Percentiles rank a stretch among this genome's conserved stretches.
Evolutionary conservation across 2,329 filamentous ascomycete species (phyloP).

Genomic region (Claviceps sp.): DNA sequence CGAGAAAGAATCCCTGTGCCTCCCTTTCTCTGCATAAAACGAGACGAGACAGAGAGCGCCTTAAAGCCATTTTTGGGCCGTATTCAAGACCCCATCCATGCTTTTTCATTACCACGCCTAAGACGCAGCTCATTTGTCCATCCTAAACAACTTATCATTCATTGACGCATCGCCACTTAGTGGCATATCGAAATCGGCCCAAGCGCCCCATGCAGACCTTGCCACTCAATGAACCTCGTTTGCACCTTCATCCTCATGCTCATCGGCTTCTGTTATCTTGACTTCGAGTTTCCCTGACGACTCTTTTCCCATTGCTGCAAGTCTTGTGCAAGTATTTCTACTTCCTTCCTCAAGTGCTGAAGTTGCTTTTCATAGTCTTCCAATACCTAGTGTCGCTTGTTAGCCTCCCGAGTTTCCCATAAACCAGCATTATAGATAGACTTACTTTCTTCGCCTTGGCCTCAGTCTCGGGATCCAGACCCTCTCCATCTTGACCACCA

Average conservation of each 20-base stretch:
- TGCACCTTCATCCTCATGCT: background rate
- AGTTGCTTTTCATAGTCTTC: conserved; percentile 75
- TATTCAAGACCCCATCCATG: no score
- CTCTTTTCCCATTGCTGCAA: conserved; percentile 43
- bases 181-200: no score
- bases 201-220: background rate
- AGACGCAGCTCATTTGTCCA: no score
- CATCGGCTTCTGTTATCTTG: conserved; percentile 11
- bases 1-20: no score
- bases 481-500: conserved; percentile 39
- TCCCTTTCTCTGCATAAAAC: no score
- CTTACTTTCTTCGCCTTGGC: conserved; percentile 61
- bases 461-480: conserved; percentile 56
- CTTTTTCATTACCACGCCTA: no score
- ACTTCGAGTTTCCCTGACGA: conserved; percentile 26
- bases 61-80: no score
- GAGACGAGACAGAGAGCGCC: no score
- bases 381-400: conserved; percentile 44
- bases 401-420: background rate
- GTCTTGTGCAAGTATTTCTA: conserved; percentile 47
- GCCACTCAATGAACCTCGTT: background rate
- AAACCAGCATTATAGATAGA: conserved; percentile 6
- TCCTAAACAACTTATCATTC: no score
- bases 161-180: background rate
- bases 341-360: conserved; percentile 59